Conservation (phyloP, 768 basidiomycete species). For the Rhodosporidiobolus odoratus region DNA sequence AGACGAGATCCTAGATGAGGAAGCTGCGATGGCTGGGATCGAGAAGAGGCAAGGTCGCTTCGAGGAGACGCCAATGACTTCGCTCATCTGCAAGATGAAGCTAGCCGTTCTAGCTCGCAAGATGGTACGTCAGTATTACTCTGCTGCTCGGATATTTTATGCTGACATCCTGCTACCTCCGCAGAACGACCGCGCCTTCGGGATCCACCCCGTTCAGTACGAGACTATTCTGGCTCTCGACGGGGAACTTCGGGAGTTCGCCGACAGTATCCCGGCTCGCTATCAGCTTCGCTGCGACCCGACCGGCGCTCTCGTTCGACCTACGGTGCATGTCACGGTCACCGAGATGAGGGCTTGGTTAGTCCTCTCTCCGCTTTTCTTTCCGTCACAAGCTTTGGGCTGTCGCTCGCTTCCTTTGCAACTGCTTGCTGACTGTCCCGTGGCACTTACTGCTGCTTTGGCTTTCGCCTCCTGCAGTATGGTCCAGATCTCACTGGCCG, state of each 20-base stretch:
- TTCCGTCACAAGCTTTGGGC: fast-evolving
- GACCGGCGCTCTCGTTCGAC: conserved; percentile 19
- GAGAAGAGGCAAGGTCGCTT: conserved; percentile 14
- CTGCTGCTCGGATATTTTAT: no score
- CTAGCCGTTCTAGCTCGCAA: conserved; percentile 32
- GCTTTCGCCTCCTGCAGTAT: neutral
- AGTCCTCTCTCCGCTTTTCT: neutral
- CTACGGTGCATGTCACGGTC: conserved; percentile 29
- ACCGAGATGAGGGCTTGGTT: conserved; percentile 36
- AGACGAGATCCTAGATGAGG: conserved; percentile 33
- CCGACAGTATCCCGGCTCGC: conserved; percentile 17
- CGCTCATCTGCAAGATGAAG: conserved; percentile 28
- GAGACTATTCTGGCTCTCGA: conserved; percentile 32
- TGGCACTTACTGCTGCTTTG: neutral
- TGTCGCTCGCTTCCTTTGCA: no score
- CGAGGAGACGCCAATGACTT: conserved; percentile 33
- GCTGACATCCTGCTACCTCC: neutral
- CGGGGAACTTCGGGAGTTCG: conserved; percentile 28
- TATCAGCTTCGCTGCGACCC: conserved; percentile 24
- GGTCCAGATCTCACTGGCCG: conserved; percentile 24
- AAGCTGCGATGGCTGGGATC: conserved; percentile 20
- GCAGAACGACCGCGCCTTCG: conserved; percentile 35
- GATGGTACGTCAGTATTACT: conserved; percentile 8
- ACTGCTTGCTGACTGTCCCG: no score
- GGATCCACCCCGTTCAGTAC: conserved; percentile 31